phyloP scores from a whole-genome alignment of 2,329 filamentous ascomycete genomes.

The Myotisia sp. region DNA sequence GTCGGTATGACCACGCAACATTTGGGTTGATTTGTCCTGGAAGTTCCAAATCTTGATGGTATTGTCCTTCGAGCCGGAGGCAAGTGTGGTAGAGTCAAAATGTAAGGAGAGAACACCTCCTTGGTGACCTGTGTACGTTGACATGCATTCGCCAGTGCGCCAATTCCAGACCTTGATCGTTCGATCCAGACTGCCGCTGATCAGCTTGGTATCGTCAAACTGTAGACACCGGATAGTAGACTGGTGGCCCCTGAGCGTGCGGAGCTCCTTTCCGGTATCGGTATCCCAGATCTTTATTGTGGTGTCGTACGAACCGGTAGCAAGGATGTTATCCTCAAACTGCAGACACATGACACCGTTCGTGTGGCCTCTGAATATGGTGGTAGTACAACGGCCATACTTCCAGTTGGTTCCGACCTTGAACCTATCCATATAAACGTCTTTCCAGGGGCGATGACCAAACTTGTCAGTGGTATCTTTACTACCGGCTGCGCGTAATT shows the following conservation, averaged over 20 bases:
- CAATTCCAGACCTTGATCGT: slow-evolving; percentile 95
- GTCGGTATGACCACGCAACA: slow-evolving; percentile 70
- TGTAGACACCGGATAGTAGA: slow-evolving; percentile 76
- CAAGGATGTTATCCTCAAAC: slow-evolving; percentile 79
- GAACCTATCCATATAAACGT: slow-evolving; percentile 89
- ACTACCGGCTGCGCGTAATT: slow-evolving; percentile 37
- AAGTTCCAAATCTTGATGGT: slow-evolving; percentile 91
- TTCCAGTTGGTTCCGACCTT: slow-evolving; percentile 97
- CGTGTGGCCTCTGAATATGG: slow-evolving; percentile 69
- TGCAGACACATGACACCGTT: slow-evolving; percentile 73
- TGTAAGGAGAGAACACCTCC: slow-evolving; percentile 77
- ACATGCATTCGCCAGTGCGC: slow-evolving; percentile 75
- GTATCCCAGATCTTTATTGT: slow-evolving; percentile 96
- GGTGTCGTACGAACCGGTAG: slow-evolving; percentile 86
- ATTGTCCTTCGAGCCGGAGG: slow-evolving; percentile 77
- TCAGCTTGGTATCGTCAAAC: slow-evolving; percentile 82
- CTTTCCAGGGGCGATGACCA: slow-evolving; percentile 68
- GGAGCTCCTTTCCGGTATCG: slow-evolving; percentile 68
- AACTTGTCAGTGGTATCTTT: slow-evolving; percentile 21
- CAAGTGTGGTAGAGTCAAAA: slow-evolving; percentile 70
- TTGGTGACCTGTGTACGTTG: slow-evolving; percentile 63
- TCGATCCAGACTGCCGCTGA: slow-evolving; percentile 76
- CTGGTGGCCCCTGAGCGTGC: slow-evolving; percentile 72
- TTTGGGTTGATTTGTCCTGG: slow-evolving; percentile 63
- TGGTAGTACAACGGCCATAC: slow-evolving; percentile 74